phyloP scores from a whole-genome alignment of 805 yeast genomes.

The Candida mattraensis region DNA sequence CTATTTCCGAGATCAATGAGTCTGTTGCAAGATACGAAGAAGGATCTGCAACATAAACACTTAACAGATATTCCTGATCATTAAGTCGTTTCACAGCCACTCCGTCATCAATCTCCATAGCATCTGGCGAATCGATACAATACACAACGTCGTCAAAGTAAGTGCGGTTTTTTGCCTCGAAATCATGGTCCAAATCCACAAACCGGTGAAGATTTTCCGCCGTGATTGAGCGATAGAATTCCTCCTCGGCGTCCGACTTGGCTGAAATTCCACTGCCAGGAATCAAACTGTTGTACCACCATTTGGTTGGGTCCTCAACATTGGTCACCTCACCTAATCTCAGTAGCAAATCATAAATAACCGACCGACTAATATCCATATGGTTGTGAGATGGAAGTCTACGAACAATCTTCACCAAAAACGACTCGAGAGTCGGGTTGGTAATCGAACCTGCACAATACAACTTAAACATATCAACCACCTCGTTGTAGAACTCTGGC shows the following conservation, averaged over 20 bases:
- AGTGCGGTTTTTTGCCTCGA: constrained; percentile 34
- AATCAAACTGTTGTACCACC: constrained; percentile 46
- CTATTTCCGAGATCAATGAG: constrained; percentile 47
- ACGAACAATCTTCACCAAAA: constrained; percentile 42
- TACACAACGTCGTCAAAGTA: constrained; percentile 55
- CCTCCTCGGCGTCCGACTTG: constrained; percentile 44
- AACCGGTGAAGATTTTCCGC: constrained; percentile 17
- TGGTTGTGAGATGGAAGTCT: constrained; percentile 31
- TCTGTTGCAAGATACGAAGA: constrained; percentile 55
- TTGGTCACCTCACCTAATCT: constrained; percentile 29
- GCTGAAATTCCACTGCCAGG: constrained; percentile 45
- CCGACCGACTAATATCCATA: constrained; percentile 50
- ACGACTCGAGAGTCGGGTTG: constrained; percentile 49
- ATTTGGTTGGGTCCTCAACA: constrained; percentile 49
- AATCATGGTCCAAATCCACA: constrained; percentile 21
- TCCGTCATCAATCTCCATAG: constrained; percentile 95
- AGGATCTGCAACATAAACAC: constrained; percentile 88
- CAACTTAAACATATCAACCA: constrained; percentile 49
- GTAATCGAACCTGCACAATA: constrained; percentile 55
- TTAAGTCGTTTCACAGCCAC: constrained; percentile 50
- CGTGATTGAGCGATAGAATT: constrained; percentile 37
- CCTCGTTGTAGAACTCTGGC: constrained; percentile 36
- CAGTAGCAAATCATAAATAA: constrained; percentile 51
- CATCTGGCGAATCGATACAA: constrained; percentile 78
- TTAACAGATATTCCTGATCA: constrained; percentile 41